A percentile compares a stretch with the other conserved stretches of the same genome.
phyloP scores from a whole-genome alignment of 83 land plant species.

The Isoetes engelmannii region DNA sequence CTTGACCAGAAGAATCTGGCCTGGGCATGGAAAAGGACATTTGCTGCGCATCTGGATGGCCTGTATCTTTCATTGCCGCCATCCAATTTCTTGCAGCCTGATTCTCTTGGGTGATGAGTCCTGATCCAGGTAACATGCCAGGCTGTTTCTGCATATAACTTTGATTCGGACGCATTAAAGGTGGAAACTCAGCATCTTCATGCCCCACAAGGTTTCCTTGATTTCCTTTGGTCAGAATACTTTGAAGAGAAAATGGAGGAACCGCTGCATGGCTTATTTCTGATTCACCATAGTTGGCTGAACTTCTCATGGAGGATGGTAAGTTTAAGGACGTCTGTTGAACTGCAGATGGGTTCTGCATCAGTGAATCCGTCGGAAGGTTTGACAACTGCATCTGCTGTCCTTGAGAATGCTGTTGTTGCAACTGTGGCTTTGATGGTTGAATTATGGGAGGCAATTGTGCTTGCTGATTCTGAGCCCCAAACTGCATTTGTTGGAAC shows the following conservation, averaged over 20 bases:
- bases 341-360: not conserved
- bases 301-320: not conserved
- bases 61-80: not conserved
- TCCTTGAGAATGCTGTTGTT: conserved; percentile 2
- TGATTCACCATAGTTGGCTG: not conserved
- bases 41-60: not conserved
- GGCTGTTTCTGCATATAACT: no score
- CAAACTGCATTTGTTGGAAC: conserved; percentile 9
- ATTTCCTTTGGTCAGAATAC: not conserved
- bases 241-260: conserved; percentile 1
- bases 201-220: no score
- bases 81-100: not conserved
- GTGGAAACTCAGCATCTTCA: no score
- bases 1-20: not conserved
- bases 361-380: no score
- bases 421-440: not conserved
- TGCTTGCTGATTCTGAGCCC: not conserved
- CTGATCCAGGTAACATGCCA: no score
- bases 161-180: no score
- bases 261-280: not conserved
- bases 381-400: not conserved
- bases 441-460: not conserved
- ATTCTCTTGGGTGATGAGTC: no score
- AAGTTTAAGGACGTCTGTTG: not conserved
- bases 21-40: not conserved